phyloP scores from a whole-genome alignment of 768 basidiomycete species.

The Daedaleopsis sinensis region DNA sequence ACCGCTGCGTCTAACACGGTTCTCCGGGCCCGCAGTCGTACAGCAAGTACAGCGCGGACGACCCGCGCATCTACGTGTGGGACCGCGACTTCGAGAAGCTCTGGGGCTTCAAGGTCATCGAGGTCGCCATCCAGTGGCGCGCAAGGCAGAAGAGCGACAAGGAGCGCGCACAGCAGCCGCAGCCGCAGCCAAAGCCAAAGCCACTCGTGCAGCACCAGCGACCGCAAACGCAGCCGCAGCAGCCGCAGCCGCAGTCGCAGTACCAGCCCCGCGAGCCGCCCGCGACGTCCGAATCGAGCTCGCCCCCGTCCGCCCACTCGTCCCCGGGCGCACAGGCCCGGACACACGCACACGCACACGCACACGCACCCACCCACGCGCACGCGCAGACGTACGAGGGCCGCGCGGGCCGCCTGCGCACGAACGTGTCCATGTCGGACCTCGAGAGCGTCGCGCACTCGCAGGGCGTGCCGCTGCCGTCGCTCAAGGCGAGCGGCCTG shows the following conservation, averaged over 20 bases:
- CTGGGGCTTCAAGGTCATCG: constrained; percentile 54
- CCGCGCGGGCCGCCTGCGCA: constrained; percentile 15
- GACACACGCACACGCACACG: neutral
- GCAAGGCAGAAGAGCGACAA: constrained; percentile 26
- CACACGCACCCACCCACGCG: constrained; percentile 11
- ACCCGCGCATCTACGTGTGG: constrained; percentile 58
- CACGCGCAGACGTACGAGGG: constrained; percentile 13
- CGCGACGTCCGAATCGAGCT: constrained; percentile 10
- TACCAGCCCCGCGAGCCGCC: constrained; percentile 8
- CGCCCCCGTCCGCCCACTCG: constrained; percentile 17
- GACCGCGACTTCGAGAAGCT: constrained; percentile 64
- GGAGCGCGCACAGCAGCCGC: constrained; percentile 9
- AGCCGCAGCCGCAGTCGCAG: constrained; percentile 4
- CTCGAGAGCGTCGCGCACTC: constrained; percentile 6
- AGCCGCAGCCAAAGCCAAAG: constrained; percentile 1
- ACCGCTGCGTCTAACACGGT: too few relatives aligned
- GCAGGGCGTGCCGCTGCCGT: constrained; percentile 48
- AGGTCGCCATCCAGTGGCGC: constrained; percentile 34
- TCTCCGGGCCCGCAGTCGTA: constrained; percentile 50
- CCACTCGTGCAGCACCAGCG: constrained; percentile 3
- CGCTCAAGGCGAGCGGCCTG: constrained; percentile 74
- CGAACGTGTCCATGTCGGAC: constrained; percentile 15
- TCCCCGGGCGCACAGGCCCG: constrained; percentile 4
- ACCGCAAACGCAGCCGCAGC: constrained; percentile 4
- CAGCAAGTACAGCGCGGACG: constrained; percentile 65